Evolutionary conservation across 1,284 basidiomycete species (phyloP).

Genomic region (Naganishia albida): DNA sequence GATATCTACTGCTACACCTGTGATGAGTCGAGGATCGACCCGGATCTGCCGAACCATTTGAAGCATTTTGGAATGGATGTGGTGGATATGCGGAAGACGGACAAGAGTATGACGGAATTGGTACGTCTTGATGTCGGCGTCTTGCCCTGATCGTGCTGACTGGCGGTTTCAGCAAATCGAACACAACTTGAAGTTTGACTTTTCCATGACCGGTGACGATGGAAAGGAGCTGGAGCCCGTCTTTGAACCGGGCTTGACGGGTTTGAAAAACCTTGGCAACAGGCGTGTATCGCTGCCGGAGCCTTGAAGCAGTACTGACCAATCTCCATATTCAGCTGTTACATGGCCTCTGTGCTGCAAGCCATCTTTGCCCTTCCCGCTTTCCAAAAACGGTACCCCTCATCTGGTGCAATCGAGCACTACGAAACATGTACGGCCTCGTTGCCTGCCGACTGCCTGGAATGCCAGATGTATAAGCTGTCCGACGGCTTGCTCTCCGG

Average conservation of each 20-base stretch:
- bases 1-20: conserved; percentile 95
- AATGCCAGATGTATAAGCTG: conserved; percentile 92
- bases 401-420: conserved; percentile 59
- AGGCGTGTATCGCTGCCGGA: conserved; percentile 58
- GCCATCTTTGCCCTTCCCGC: conserved; percentile 76
- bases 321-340: conserved; percentile 66
- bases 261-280: conserved; percentile 90
- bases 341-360: conserved; percentile 94
- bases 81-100: conserved; percentile 80
- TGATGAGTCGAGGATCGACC: conserved; percentile 82
- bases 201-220: conserved; percentile 86
- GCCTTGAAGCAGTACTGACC: not conserved
- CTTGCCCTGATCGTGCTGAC: not conserved
- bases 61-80: conserved; percentile 85
- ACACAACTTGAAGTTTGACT: conserved; percentile 93
- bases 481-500: conserved; percentile 91
- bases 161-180: conserved; percentile 81
- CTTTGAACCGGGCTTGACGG: conserved; percentile 86
- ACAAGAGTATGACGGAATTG: conserved; percentile 95
- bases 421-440: conserved; percentile 66
- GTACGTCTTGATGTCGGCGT: conserved; percentile 56
- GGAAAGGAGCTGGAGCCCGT: conserved; percentile 85
- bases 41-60: conserved; percentile 74
- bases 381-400: conserved; percentile 74
- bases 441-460: conserved; percentile 80